A percentile compares a stretch with the other conserved stretches of the same genome.
Evolutionary conservation across 192 early-diverging fungal genomes (phyloP).

Genomic region (Coemansia sp.): DNA sequence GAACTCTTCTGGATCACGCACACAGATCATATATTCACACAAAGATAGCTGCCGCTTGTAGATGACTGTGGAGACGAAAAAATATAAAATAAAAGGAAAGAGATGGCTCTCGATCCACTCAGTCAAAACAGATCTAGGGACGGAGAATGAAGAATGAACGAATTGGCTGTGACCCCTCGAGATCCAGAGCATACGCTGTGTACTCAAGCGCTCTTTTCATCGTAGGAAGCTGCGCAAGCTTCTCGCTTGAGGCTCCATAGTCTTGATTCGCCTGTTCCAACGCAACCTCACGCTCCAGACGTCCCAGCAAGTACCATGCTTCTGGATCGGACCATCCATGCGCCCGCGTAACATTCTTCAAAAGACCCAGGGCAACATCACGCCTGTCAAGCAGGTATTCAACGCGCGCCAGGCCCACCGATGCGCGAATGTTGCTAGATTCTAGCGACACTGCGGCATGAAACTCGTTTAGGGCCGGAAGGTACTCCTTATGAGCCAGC

Average conservation of each 20-base stretch:
- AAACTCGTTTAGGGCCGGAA: constrained; percentile 48
- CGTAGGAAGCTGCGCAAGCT: constrained; percentile 5
- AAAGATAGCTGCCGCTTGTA: too few species aligned
- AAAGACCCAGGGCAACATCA: constrained; percentile 50
- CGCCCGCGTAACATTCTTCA: constrained; percentile 51
- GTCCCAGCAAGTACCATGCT: constrained; percentile 55
- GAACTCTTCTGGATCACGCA: too few species aligned
- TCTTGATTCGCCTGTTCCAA: constrained; percentile 15
- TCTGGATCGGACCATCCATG: constrained; percentile 57
- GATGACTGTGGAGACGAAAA: neutral
- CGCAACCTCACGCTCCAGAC: constrained; percentile 51
- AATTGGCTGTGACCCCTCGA: constrained; percentile 49
- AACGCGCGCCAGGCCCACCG: constrained; percentile 44
- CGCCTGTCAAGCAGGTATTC: constrained; percentile 45
- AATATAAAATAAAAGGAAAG: neutral
- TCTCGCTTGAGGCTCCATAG: neutral
- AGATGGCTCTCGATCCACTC: neutral
- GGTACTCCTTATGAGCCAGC: constrained; percentile 21
- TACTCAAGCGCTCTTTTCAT: constrained; percentile 42
- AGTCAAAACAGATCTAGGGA: neutral
- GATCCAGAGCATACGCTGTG: constrained; percentile 48
- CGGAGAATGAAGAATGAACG: constrained; percentile 39
- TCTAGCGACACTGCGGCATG: constrained; percentile 50
- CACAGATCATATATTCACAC: too few species aligned
- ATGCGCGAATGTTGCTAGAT: constrained; percentile 42